phyloP scores from a whole-genome alignment of 257 asterid species.

The Orobanche coerulescens region DNA sequence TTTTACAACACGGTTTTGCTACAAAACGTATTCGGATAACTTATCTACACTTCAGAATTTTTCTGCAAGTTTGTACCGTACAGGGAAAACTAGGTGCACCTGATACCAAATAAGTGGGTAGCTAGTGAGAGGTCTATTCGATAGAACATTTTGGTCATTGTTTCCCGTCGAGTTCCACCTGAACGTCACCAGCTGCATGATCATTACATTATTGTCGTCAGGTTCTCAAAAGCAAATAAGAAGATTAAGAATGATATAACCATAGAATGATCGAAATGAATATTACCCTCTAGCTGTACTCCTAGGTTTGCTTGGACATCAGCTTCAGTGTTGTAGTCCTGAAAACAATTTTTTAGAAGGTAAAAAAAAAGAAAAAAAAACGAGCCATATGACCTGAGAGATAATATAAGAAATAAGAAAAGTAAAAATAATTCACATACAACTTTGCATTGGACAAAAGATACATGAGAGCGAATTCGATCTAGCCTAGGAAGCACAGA shows the following conservation, averaged over 20 bases:
- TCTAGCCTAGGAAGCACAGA: too few species aligned
- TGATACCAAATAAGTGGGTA: neutral
- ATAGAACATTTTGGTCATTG: slow-evolving; percentile 20
- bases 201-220: neutral
- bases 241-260: neutral
- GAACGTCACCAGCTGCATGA: slow-evolving; percentile 70
- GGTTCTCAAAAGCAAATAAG: slow-evolving; percentile 6
- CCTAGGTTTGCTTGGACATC: slow-evolving; percentile 92
- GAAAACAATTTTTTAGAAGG: slow-evolving; percentile 10
- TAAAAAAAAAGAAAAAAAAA: too few species aligned
- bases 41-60: slow-evolving; percentile 28
- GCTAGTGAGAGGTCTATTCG: too few species aligned
- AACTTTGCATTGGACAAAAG: neutral
- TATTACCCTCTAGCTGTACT: slow-evolving; percentile 53
- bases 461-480: too few species aligned
- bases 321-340: slow-evolving; percentile 81
- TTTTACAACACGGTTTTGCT: slow-evolving; percentile 21
- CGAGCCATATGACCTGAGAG: neutral
- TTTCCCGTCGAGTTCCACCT: slow-evolving; percentile 62
- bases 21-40: slow-evolving; percentile 18
- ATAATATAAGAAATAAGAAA: slow-evolving; percentile 2
- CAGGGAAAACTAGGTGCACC: slow-evolving; percentile 12
- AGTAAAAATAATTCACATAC: neutral
- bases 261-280: slow-evolving; percentile 8
- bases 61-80: slow-evolving; percentile 13